Conservation (phyloP, 257 asterid genomes). For the Haberlea rhodopensis region DNA sequence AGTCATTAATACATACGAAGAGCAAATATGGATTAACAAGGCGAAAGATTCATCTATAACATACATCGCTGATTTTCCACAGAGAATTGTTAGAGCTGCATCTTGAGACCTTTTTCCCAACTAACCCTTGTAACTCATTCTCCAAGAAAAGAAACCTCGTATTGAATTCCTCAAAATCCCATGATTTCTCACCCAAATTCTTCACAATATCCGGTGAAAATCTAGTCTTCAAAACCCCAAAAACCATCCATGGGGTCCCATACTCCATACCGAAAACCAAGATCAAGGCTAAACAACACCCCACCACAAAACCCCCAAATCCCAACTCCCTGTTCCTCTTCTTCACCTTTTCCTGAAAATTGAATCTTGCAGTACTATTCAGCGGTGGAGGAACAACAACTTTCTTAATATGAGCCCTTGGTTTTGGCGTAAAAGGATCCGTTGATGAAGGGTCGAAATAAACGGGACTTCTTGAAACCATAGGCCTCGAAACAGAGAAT, state of each 20-base stretch:
- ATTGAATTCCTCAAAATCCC: slow-evolving; percentile 37
- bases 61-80: slow-evolving; percentile 72
- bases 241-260: slow-evolving; percentile 46
- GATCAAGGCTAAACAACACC: slow-evolving; percentile 39
- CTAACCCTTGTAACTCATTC: slow-evolving; percentile 36
- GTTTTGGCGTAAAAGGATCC: slow-evolving; percentile 41
- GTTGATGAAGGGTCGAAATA: slow-evolving; percentile 33
- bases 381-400: slow-evolving; percentile 29
- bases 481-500: slow-evolving; percentile 39
- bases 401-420: slow-evolving; percentile 22
- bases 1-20: not conserved
- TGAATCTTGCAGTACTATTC: slow-evolving; percentile 28
- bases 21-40: not conserved
- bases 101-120: slow-evolving; percentile 33
- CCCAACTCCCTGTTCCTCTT: slow-evolving; percentile 37
- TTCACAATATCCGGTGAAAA: slow-evolving; percentile 43
- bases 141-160: slow-evolving; percentile 52
- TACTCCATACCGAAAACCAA: slow-evolving; percentile 42
- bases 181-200: slow-evolving; percentile 45
- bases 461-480: slow-evolving; percentile 50
- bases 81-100: slow-evolving; percentile 46
- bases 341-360: slow-evolving; percentile 32
- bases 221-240: slow-evolving; percentile 35
- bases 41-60: not conserved
- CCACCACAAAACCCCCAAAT: slow-evolving; percentile 29